Conservation (phyloP, 345 rosid species). For the Mangifera indica region DNA sequence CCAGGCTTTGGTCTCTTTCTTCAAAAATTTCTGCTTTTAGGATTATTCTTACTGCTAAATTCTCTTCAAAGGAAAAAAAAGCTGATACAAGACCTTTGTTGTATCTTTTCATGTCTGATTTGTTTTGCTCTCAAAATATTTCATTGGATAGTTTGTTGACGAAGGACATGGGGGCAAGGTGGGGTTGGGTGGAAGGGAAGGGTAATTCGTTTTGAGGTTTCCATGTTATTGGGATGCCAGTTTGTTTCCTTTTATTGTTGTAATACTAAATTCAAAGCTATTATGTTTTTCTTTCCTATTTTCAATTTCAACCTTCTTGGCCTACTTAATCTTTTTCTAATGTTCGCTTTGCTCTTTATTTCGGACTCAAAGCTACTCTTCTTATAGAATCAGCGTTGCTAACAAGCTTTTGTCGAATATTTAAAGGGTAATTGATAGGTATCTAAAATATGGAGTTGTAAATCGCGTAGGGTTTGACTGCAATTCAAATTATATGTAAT, state of each 20-base stretch:
- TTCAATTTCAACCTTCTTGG: not conserved
- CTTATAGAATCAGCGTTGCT: too few relatives aligned
- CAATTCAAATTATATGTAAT: too few relatives aligned
- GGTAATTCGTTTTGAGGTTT: constrained; percentile 15
- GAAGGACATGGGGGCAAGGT: not conserved
- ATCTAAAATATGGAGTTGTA: too few relatives aligned
- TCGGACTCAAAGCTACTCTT: not conserved
- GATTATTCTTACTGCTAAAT: not conserved
- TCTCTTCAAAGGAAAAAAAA: not conserved
- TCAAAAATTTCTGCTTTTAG: constrained; percentile 7
- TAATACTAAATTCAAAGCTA: constrained; percentile 14
- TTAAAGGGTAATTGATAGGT: too few relatives aligned
- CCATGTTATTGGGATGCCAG: not conserved
- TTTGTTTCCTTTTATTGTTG: constrained; percentile 17
- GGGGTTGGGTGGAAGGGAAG: not conserved
- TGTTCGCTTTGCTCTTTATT: not conserved
- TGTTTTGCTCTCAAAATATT: not conserved
- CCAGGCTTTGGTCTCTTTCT: constrained; percentile 8
- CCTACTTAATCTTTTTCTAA: not conserved
- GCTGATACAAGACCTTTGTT: constrained; percentile 8
- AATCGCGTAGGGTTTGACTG: too few relatives aligned
- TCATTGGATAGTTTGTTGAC: constrained; percentile 1
- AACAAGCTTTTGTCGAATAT: too few relatives aligned
- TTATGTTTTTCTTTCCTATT: constrained; percentile 2
- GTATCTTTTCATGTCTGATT: constrained; percentile 14